Conservation (phyloP, 1,139 yeast species). For the Saccharomyces uvarum region DNA sequence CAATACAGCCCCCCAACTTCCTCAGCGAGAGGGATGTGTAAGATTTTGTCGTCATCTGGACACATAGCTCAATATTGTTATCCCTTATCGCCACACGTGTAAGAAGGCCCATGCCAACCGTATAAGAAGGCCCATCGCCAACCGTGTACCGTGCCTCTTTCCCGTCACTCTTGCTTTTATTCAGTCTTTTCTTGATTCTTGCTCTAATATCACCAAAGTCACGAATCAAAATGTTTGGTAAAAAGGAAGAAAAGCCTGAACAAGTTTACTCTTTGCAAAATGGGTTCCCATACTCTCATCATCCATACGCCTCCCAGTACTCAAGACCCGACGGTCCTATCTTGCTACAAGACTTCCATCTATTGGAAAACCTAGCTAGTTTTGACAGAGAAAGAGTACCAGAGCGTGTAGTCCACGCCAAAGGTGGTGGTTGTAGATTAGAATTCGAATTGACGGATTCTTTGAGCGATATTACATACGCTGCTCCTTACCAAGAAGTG, state of each 20-base stretch:
- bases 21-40: not conserved
- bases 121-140: no score
- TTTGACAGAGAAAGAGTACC: conserved; percentile 85
- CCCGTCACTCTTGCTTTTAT: no score
- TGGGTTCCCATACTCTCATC: conserved; percentile 52
- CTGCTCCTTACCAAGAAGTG: conserved; percentile 60
- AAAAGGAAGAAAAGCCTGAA: conserved; percentile 1
- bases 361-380: conserved; percentile 71
- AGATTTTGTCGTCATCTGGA: not conserved
- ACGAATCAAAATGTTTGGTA: not conserved
- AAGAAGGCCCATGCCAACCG: not conserved
- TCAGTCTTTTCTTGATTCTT: no score
- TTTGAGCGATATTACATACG: conserved; percentile 61
- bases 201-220: not conserved
- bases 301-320: conserved; percentile 57
- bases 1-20: not conserved
- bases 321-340: conserved; percentile 69
- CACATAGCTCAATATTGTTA: not conserved
- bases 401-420: conserved; percentile 85
- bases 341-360: conserved; percentile 68
- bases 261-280: conserved; percentile 51
- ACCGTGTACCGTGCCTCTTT: no score
- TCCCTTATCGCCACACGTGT: not conserved
- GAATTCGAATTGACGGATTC: conserved; percentile 77
- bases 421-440: conserved; percentile 84